These are phyloP conservation scores for Boletus insuetus DNA, from an alignment of 768 basidiomycete genomes.

Conservation along the genomic window DNA sequence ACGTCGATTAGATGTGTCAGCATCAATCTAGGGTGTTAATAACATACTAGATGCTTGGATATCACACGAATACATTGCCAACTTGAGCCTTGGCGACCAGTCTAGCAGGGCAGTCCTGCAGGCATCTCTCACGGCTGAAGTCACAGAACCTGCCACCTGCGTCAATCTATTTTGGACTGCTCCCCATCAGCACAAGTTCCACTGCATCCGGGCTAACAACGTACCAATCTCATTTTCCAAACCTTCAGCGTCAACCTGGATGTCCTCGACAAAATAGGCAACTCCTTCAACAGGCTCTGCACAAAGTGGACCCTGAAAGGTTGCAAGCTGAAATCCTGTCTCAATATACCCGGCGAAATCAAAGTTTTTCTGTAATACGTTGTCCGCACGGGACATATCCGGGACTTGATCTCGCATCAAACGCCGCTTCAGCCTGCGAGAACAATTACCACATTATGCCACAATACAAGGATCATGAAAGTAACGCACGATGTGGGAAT, in stretches of 20 bases:
- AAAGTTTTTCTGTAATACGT: slow-evolving; percentile 33
- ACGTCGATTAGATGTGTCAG: slow-evolving; percentile 6
- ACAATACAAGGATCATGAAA: slow-evolving; percentile 2
- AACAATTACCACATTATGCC: slow-evolving; percentile 4
- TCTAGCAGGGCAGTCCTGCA: slow-evolving; percentile 89
- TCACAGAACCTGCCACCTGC: slow-evolving; percentile 87
- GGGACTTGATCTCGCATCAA: slow-evolving; percentile 39
- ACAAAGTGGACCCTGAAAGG: slow-evolving; percentile 92
- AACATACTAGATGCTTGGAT: slow-evolving; percentile 94
- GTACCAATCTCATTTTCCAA: slow-evolving; percentile 67
- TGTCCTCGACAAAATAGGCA: slow-evolving; percentile 82
- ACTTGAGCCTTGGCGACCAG: slow-evolving; percentile 95
- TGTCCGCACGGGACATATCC: slow-evolving; percentile 31
- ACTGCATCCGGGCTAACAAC: slow-evolving; percentile 21
- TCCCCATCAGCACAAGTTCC: slow-evolving; percentile 11
- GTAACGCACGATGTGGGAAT: slow-evolving; percentile 54
- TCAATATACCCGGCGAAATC: slow-evolving; percentile 86
- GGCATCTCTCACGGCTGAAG: slow-evolving; percentile 84
- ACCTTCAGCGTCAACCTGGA: slow-evolving; percentile 58
- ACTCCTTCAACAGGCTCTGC: slow-evolving; percentile 93
- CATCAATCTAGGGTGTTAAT: background rate
- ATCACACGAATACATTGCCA: slow-evolving; percentile 99
- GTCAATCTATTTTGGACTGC: slow-evolving; percentile 76
- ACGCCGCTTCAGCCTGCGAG: slow-evolving; percentile 49
- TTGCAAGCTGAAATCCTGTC: slow-evolving; percentile 92